Evolutionary conservation across 2,329 filamentous ascomycete species (phyloP).

Genomic region (Epichloe glyceriae): DNA sequence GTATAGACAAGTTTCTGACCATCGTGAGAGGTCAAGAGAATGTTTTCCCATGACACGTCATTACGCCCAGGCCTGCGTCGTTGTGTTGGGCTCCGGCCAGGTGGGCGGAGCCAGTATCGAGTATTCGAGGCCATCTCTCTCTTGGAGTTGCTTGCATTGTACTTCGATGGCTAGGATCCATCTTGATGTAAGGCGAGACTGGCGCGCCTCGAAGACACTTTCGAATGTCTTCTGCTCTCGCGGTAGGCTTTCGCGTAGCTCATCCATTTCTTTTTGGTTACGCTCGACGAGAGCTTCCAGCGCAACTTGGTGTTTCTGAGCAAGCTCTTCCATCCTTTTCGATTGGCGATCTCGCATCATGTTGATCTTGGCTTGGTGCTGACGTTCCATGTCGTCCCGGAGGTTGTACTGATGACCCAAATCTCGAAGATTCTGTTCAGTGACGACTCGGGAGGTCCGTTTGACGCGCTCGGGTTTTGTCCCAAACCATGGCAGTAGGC

Average conservation of each 20-base stretch:
- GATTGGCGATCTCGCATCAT: conserved; percentile 52
- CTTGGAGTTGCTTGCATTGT: conserved; percentile 38
- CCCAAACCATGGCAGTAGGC: conserved; percentile 47
- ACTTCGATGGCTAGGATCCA: conserved; percentile 43
- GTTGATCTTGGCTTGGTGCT: conserved; percentile 49
- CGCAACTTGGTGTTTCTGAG: conserved; percentile 41
- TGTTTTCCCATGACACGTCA: neutral
- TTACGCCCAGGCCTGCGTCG: neutral
- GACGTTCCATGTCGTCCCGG: conserved; percentile 44
- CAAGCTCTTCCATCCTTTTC: conserved; percentile 46
- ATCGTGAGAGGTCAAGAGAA: neutral
- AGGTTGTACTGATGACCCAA: conserved; percentile 48
- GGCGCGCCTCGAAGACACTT: conserved; percentile 31
- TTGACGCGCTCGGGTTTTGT: conserved; percentile 18
- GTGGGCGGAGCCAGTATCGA: conserved; percentile 20
- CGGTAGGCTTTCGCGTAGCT: conserved; percentile 31
- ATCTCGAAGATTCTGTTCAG: conserved; percentile 45
- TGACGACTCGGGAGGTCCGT: conserved; percentile 40
- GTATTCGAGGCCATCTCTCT: conserved; percentile 28
- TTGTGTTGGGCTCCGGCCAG: conserved; percentile 15
- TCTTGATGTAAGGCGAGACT: conserved; percentile 29
- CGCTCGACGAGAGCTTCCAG: conserved; percentile 31
- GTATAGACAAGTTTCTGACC: neutral
- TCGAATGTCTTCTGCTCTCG: conserved; percentile 37
- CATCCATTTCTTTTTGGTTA: conserved; percentile 34